Evolutionary conservation across 2,329 filamentous ascomycete species (phyloP), one percentile per base, ranked within the genome.

Genomic region (Penicillium sumatraense): DNA sequence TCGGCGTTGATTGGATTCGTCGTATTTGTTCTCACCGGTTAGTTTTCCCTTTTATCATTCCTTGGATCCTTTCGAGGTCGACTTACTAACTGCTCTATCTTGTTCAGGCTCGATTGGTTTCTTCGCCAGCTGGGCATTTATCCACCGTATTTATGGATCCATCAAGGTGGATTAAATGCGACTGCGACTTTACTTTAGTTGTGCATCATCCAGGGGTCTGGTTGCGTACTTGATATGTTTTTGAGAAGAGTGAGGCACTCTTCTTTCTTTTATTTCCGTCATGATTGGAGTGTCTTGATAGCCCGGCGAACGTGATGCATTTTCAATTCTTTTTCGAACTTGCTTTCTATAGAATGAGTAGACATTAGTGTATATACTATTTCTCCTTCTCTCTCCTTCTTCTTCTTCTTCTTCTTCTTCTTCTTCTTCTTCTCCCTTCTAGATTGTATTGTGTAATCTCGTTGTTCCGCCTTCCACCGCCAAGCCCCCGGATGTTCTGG

Each of bases 21-120:
- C 61, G 95, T 97, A 70, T 97, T 96, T 68, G 89, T 99, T 60
- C 81, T 99, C 66, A 96, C 92, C 55, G 95, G 95, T 96, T 82
- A 77, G 90, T 81, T 21, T 29, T 29, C 8, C 10, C 36, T 41
- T 31, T 27, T 2, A 8, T 20, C 23, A 35, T 8, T 20, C 24
- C 23, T 26, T 20, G 26, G 26, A 27, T 27, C 5, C 5, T 8
- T 16, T 20, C 24, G 13, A 21, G 24, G 14, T 35, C 14, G 27
- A 47, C 47, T 13, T 50, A 35, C 57, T 48, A 14, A 42, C 42
- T 38, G 42, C 20, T 47, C 38, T 38, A 7, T 5, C 13, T 21
- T 16, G 24, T 9, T 31, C 50, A 97, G 95, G 93, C 27, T 90
- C 93, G 0, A 98, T 99, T 71, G 95, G 95, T 52, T 97, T 95